Conservation (phyloP, 2,329 filamentous ascomycete genomes). For the Lachnellula subtilissima region DNA sequence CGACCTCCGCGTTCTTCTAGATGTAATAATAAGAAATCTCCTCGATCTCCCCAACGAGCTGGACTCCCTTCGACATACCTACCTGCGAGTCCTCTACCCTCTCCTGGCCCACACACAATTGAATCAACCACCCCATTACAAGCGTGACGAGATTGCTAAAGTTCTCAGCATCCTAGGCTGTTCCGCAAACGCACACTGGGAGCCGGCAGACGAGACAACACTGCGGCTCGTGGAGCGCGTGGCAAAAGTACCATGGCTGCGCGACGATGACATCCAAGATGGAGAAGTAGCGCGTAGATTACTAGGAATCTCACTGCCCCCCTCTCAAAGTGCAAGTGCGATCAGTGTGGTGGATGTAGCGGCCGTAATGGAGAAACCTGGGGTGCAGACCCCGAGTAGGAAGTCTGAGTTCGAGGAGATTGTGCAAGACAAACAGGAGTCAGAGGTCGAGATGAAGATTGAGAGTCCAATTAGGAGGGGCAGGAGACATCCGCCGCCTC, state of each 20-base stretch:
- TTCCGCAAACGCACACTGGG: conserved; percentile 67
- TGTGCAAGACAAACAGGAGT: conserved; percentile 20
- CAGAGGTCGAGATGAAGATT: conserved; percentile 10
- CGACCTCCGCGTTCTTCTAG: conserved; percentile 86
- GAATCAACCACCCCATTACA: conserved; percentile 82
- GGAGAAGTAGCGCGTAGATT: conserved; percentile 51
- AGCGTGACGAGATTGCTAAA: conserved; percentile 75
- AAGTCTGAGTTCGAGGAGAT: conserved; percentile 35
- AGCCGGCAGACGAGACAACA: conserved; percentile 75
- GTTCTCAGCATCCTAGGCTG: conserved; percentile 69
- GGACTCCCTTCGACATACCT: conserved; percentile 77
- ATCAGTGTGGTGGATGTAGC: conserved; percentile 76
- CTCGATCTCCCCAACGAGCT: conserved; percentile 87
- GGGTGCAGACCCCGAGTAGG: conserved; percentile 73
- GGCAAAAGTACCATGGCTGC: conserved; percentile 65
- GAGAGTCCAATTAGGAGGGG: conserved; percentile 19
- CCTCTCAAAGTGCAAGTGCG: conserved; percentile 62
- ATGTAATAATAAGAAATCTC: conserved; percentile 95
- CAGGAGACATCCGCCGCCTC: conserved; percentile 24
- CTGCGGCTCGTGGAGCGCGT: conserved; percentile 73
- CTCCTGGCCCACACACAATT: conserved; percentile 89
- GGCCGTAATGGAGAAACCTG: conserved; percentile 74
- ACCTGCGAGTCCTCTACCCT: conserved; percentile 86
- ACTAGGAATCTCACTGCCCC: conserved; percentile 66
- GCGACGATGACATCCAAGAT: conserved; percentile 38